Base-by-base conservation (phyloP, 129 eudicot species). In the Flaveria brownii region DNA sequence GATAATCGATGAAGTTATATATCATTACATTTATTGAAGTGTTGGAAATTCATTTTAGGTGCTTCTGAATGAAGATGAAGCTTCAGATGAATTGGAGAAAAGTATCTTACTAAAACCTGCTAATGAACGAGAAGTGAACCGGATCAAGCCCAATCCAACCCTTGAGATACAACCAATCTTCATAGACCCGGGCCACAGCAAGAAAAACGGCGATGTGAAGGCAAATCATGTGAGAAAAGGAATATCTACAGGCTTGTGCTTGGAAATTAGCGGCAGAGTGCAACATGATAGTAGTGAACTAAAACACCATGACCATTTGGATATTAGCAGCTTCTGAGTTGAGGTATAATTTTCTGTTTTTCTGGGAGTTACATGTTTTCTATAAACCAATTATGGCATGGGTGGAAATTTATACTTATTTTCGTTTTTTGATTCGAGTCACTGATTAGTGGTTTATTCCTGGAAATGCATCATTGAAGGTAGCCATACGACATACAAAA, bases 241-340 rank as follows among this genome's bases (percentile, higher is more conserved):
- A 47, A 49, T 81, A 20, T 72, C 81, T 51, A 94, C 30, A 49
- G 90, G 93, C 54, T 39, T 95, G 87, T 91, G 96, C 83, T 81
- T 95, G 89, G 97, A 91, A 89, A 85, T 95, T 46, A 91, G 94
- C 79, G 99, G 99, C 82, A 89, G 99, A 72, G 97, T 91, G 47
- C 99, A 95, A 45, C 96, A 89, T 79, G 95, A 83, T 74, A 59
- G 76, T 25, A 86, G 81, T 75, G 91, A 84, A 79, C 63, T 88
- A 1, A 79, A 78, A 50, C 57, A 81, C 26, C 77, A 80, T 66
- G 75, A 80, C 63, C 84, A 80, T 74, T 74, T 80, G 76, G 84
- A 80, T 45, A 11, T 80, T 45, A 46, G 47, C 70, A 74, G 16
- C 80, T 80, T 66, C 18, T 80, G 57, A 64, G 28, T 22, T 49